Evolutionary conservation across 345 rosid genomes (phyloP), one percentile per base, ranked within the genome.

Genomic region (Pistacia atlantica): DNA sequence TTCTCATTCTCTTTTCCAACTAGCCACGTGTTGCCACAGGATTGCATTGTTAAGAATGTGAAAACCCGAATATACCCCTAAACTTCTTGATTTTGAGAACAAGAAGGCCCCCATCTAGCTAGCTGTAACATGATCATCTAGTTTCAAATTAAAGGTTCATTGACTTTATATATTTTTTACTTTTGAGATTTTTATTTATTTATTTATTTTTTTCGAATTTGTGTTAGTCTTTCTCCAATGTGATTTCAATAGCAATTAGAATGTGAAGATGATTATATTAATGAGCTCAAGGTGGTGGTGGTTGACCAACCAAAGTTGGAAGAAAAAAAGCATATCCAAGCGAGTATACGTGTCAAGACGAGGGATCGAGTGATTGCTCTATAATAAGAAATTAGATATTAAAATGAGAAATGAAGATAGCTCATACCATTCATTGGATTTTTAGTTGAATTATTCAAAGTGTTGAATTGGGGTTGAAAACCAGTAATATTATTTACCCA

Each of bases 1-100:
- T 12, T 11, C 18, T 59, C 45, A 16, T 52, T 67, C 65, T 46
- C 67, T 49, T 63, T 28, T 16, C 45, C 2, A 48, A 46, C 35
- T 20, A 1, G 20, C 61, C 62, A 72, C 57, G 20, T 57, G 42
- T 49, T 13, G 14, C 16, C 37, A 18, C 10, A 11, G 13, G 18
- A 55, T 57, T 58, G 11, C 12, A 5, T 14, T 10, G 2, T 16
- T 14, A 3, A 10, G 18, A 33, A 13, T 8, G 16, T 56, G 60
- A 72, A 71, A 22, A 42, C 17, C 56, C 67, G 35, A 78, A 66
- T 64, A 11, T 61, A 7, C n/a, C 76, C 69, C 48, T 17, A 33
- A 22, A 17, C 12, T 48, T 51, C 11, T 16, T 48, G 4, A 13
- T 13, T 13, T 2, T 4, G 42, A 52, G 18, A 60, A 62, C 49